Conservation (phyloP, 1,284 basidiomycete species). For the Trametes polyzona region DNA sequence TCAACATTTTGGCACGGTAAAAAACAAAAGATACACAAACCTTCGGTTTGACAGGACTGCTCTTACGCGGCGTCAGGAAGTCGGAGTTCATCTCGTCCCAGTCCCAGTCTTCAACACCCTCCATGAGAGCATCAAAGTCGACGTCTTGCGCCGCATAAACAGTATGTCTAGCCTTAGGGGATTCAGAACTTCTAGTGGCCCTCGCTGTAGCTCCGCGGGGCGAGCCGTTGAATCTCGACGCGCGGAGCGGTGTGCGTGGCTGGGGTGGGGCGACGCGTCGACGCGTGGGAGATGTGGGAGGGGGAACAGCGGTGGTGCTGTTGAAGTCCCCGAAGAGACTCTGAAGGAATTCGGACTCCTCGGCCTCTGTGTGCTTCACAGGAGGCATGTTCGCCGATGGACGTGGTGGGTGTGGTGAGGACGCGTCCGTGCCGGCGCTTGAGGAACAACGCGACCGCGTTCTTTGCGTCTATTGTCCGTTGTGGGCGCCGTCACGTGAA, state of each 20-base stretch:
- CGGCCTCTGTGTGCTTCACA: conserved; percentile 8
- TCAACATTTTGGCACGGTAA: background rate
- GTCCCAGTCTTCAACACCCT: conserved; percentile 53
- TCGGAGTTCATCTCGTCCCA: conserved; percentile 54
- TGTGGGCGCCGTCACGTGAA: conserved; percentile 19
- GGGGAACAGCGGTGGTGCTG: background rate
- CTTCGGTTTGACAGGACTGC: conserved; percentile 27
- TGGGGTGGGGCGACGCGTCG: conserved; percentile 6
- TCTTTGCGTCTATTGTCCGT: conserved; percentile 21
- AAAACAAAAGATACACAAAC: conserved; percentile 2
- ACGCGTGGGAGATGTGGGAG: conserved; percentile 10
- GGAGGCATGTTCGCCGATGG: conserved; percentile 16
- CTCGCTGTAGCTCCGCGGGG: background rate
- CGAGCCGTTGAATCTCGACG: conserved; percentile 1
- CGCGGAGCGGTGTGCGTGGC: conserved; percentile 18
- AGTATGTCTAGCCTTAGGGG: background rate
- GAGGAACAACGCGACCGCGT: conserved; percentile 22
- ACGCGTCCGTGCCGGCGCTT: conserved; percentile 1
- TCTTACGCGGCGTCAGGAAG: conserved; percentile 38
- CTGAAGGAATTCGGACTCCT: conserved; percentile 20
- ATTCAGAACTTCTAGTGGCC: background rate
- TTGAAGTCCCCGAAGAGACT: conserved; percentile 19
- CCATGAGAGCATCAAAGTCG: conserved; percentile 40
- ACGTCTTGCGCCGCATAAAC: conserved; percentile 23
- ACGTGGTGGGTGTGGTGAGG: background rate